These are phyloP conservation scores for Pythium dissotocum DNA, from an alignment of 352 stramenopile genomes.

Conservation along the genomic window DNA sequence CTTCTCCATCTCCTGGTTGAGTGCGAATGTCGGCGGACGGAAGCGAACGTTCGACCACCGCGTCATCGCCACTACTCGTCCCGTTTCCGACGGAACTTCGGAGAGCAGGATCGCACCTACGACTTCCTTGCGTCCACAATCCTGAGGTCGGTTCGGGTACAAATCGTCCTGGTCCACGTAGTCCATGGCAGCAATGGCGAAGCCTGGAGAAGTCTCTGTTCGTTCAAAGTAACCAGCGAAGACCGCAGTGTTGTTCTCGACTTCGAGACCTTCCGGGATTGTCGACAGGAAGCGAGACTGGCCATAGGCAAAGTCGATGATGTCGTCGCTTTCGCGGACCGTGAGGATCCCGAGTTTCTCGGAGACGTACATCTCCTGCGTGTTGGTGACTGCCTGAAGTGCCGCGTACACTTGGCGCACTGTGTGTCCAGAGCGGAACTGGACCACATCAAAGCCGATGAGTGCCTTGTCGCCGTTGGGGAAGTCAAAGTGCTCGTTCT, in stretches of 20 bases:
- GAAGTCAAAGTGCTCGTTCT: constrained; percentile 21
- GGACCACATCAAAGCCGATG: constrained; percentile 13
- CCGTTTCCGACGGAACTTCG: neutral
- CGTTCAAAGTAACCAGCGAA: neutral
- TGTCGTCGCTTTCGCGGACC: constrained; percentile 21
- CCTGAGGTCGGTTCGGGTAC: constrained; percentile 11
- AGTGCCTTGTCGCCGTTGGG: constrained; percentile 11
- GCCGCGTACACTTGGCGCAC: constrained; percentile 23
- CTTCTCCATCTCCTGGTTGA: neutral
- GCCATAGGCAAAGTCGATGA: neutral
- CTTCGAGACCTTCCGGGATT: constrained; percentile 9
- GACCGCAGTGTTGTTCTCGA: constrained; percentile 18
- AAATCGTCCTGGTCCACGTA: constrained; percentile 22
- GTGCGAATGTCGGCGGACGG: neutral
- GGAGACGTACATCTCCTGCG: constrained; percentile 22
- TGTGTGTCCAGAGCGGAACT: constrained; percentile 14
- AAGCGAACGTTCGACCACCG: constrained; percentile 9
- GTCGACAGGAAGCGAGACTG: constrained; percentile 23
- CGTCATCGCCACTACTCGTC: constrained; percentile 4
- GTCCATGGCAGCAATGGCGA: constrained; percentile 8
- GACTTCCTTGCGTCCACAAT: constrained; percentile 4
- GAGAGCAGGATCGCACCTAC: neutral
- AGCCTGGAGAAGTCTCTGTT: neutral
- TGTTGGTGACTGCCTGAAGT: constrained; percentile 11
- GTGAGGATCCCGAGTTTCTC: constrained; percentile 13